Base-by-base conservation (phyloP, 768 basidiomycete species). In the Leccinum arenicola region DNA sequence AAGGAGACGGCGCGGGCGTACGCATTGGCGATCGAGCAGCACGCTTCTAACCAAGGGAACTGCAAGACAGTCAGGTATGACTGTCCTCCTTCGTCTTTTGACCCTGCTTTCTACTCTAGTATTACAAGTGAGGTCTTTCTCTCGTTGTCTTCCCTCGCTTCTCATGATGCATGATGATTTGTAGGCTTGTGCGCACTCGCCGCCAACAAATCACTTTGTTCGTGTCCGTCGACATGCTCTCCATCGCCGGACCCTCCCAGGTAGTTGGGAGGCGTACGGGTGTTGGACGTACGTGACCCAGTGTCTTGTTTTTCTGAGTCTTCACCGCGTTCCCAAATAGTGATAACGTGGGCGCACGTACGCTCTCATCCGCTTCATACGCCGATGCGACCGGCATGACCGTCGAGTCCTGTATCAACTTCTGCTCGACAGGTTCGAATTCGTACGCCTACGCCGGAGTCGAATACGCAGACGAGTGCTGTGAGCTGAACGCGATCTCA, bases 401-500 rank as follows among this genome's bases (percentile, higher is more conserved):
- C 4, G 77, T 84, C 29, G 85, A 81, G 64, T 68, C 69, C 15
- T 83, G 82, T 64, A 70, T 82, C 61, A 68, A 33, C 55, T 82
- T 75, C 62, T 83, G 82, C 49, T 71, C 70, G 9, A 70, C 71
- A 15, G 72, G 68, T 1, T 23, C 56, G 19, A 72, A 73, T 45
- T 35, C 71, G 6, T 89, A 77, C 67, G 72, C 86, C 58, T 89
- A 82, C 63, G 88, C 89, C 17, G 91, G 91, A 14, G 78, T 84
- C 17, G 89, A 91, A 72, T 91, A 79, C 61, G 81, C 78, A 21
- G 75, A 80, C 59, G 82, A 87, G 70, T 88, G 85, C 73, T 87
- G 86, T 86, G 70, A 59, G 81, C 66, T 49, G 5, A n/a, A 52
- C 25, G 25, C 31, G 25, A 12, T 59, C 31, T n/a, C n/a, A n/a